A percentile compares a stretch with the other conserved stretches of the same genome.
These are phyloP conservation scores for Fusarium phyllophilum DNA, from an alignment of 2,329 filamentous ascomycete species.

Conservation along the genomic window DNA sequence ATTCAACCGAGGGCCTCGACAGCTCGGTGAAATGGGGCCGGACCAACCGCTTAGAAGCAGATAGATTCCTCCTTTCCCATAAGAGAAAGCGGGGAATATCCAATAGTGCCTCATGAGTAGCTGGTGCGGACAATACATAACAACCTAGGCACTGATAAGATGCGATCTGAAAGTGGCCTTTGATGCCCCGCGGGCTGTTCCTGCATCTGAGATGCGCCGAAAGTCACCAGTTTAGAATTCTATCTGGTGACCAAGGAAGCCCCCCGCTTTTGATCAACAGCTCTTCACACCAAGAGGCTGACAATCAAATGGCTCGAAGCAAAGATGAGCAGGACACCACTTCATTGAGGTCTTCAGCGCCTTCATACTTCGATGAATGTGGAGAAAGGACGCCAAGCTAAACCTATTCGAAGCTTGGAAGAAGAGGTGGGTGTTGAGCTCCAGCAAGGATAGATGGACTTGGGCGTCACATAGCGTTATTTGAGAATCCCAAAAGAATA, in stretches of 20 bases:
- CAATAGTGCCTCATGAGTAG: not conserved
- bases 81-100: constrained; percentile 4
- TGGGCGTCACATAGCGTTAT: constrained; percentile 28
- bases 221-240: constrained; percentile 24
- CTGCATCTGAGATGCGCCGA: constrained; percentile 32
- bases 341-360: constrained; percentile 3
- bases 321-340: constrained; percentile 31
- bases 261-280: constrained; percentile 15
- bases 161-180: constrained; percentile 21
- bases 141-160: not conserved
- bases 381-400: constrained; percentile 29
- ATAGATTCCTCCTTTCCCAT: not conserved
- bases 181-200: constrained; percentile 21
- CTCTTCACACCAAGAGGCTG: constrained; percentile 9
- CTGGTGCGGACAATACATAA: not conserved
- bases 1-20: constrained; percentile 4
- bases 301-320: constrained; percentile 8
- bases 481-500: constrained; percentile 25
- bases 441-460: constrained; percentile 31
- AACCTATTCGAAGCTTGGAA: constrained; percentile 13
- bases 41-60: not conserved
- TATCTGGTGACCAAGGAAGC: constrained; percentile 28
- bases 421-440: constrained; percentile 24
- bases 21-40: constrained; percentile 6
- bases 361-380: constrained; percentile 18